A percentile compares a stretch with the other conserved stretches of the same genome.
Evolutionary conservation across 1,139 yeast species (phyloP).

Genomic region (Kluyveromyces sp.): DNA sequence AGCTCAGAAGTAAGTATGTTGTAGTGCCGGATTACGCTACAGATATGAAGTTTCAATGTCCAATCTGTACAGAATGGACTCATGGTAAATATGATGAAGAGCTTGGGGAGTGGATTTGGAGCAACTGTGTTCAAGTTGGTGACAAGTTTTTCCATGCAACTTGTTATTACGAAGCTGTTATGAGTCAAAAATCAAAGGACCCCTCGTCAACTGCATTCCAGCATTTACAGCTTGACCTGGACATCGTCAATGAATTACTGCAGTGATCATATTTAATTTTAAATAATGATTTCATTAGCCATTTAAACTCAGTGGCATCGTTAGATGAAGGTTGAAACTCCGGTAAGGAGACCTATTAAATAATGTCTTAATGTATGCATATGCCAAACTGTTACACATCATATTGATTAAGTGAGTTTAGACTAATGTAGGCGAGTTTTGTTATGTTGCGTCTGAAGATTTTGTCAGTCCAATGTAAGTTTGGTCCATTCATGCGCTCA

Average conservation of each 20-base stretch:
- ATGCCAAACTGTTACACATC: too few species aligned
- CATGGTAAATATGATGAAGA: conserved; percentile 81
- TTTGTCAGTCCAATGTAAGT: too few species aligned
- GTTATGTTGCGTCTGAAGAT: too few species aligned
- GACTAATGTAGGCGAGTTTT: too few species aligned
- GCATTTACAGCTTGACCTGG: conserved; percentile 18
- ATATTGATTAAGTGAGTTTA: too few species aligned
- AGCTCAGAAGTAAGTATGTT: conserved; percentile 36
- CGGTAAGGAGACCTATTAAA: too few species aligned
- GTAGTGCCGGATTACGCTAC: conserved; percentile 65
- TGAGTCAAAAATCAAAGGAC: conserved; percentile 22
- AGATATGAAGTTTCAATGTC: conserved; percentile 68
- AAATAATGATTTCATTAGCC: neutral
- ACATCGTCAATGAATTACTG: conserved; percentile 18
- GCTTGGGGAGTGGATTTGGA: conserved; percentile 95
- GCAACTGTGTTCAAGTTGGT: conserved; percentile 62
- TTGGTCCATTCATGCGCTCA: too few species aligned
- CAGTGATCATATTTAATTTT: neutral
- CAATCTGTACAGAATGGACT: conserved; percentile 79
- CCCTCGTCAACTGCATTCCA: conserved; percentile 3
- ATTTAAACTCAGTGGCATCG: too few species aligned
- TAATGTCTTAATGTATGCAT: too few species aligned
- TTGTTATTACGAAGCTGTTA: conserved; percentile 70
- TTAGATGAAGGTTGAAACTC: too few species aligned
- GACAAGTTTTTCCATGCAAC: conserved; percentile 74